Base-by-base conservation (phyloP, 768 basidiomycete genomes). In the Mycena latifolia region DNA sequence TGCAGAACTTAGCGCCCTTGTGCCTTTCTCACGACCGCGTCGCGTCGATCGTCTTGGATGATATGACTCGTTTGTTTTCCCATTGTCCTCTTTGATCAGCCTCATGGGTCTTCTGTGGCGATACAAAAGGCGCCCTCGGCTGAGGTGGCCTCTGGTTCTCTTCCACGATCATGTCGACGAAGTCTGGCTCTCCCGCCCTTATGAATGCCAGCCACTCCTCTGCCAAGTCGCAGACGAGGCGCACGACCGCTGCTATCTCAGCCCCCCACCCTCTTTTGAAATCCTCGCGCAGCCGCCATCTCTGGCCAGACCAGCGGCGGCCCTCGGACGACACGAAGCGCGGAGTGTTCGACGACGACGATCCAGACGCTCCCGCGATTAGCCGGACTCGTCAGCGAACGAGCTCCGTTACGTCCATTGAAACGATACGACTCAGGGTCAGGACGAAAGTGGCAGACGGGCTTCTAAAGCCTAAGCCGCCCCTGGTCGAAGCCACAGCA, bases 211-310 rank as follows among this genome's bases (percentile, higher is more conserved):
- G 58, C 64, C 20, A 27, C 22, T 55, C 46, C n/a, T 59, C 57
- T 57, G 55, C 56, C 31, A 53, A 58, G 56, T 57, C 41, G 55
- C 55, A 59, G 56, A 48, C 39, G 50, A 52, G 41, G 48, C 63
- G 51, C 43, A 58, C 39, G 60, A 61, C 65, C 59, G 22, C 55
- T 54, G 22, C 48, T 29, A 48, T 53, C 39, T 61, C 63, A 47
- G 46, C 63, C 6, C 43, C 63, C 27, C 68, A 65, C 61, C 68
- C 61, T 66, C 68, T 60, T 66, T 66, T 69, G 48, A 61, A 61
- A 27, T 69, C 68, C 28, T 69, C 68, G n/a, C 68, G 68, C 46
- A 60, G 63, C 33, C 63, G 68, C 27, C 31, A 35, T 51, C 64
- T 65, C 64, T 55, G 64, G 68, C 56, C 55, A 54, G 68, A 54